Percentiles rank a stretch among this genome's conserved stretches.
These are phyloP conservation scores for Tephrocybe sp. DNA, from an alignment of 768 basidiomycete species.

Conservation along the genomic window DNA sequence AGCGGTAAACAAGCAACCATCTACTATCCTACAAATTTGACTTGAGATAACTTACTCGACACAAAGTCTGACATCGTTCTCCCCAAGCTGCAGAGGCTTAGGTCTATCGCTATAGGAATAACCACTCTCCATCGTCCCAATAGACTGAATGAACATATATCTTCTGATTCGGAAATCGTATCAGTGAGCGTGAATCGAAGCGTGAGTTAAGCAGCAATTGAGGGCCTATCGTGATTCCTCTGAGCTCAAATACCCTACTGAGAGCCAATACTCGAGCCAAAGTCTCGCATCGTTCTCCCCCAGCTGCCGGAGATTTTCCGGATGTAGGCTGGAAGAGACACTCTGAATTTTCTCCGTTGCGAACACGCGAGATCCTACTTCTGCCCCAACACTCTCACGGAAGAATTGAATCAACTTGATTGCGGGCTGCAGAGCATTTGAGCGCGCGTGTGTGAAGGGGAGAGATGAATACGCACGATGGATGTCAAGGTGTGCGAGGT, in stretches of 20 bases:
- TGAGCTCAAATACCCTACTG: neutral
- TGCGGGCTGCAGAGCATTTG: neutral
- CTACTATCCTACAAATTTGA: too few species aligned
- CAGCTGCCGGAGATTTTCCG: neutral
- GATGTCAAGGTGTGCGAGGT: neutral
- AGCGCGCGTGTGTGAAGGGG: neutral
- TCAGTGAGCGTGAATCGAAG: too few species aligned
- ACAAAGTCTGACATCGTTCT: too few species aligned
- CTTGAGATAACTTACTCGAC: too few species aligned
- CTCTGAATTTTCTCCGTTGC: neutral
- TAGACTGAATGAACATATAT: too few species aligned
- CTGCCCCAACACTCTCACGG: neutral
- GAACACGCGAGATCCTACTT: neutral
- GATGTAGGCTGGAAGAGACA: neutral
- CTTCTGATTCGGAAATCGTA: too few species aligned
- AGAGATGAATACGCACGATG: neutral
- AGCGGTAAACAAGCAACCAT: too few species aligned
- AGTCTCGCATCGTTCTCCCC: neutral
- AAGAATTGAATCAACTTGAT: slow-evolving; percentile 1
- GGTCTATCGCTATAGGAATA: too few species aligned
- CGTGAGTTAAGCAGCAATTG: too few species aligned
- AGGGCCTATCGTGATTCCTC: too few species aligned
- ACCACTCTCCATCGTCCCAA: too few species aligned
- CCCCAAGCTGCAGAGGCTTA: too few species aligned
- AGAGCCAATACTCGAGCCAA: neutral